phyloP scores from a whole-genome alignment of 2,329 filamentous ascomycete species.

The Fusarium mangiferae region DNA sequence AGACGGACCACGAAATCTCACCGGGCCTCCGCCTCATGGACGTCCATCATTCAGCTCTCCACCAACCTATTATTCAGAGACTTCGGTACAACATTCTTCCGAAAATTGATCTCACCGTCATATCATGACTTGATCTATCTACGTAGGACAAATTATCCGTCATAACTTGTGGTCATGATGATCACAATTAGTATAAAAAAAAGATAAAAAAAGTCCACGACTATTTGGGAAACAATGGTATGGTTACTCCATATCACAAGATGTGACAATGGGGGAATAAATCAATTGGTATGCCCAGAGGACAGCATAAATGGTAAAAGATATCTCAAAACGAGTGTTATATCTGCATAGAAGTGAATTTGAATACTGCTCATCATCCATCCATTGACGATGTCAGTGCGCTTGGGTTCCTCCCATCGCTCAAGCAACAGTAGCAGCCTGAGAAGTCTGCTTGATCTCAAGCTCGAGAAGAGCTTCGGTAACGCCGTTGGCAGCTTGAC shows the following conservation, averaged over 20 bases:
- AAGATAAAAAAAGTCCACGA: not conserved
- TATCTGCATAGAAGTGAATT: slow-evolving; percentile 36
- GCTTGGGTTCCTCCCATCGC: not conserved
- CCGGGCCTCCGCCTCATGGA: slow-evolving; percentile 44
- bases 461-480: slow-evolving; percentile 70
- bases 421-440: slow-evolving; percentile 46
- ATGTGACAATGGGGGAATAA: slow-evolving; percentile 9
- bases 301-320: slow-evolving; percentile 26
- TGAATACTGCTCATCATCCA: slow-evolving; percentile 17
- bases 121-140: not conserved
- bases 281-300: slow-evolving; percentile 38
- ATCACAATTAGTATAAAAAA: not conserved
- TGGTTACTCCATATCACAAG: slow-evolving; percentile 13
- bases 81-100: slow-evolving; percentile 21
- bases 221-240: not conserved
- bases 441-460: slow-evolving; percentile 54
- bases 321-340: slow-evolving; percentile 30
- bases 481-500: slow-evolving; percentile 53
- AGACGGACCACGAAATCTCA: slow-evolving; percentile 42
- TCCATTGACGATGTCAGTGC: slow-evolving; percentile 8
- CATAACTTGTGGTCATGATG: not conserved
- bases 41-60: not conserved
- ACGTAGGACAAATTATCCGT: not conserved
- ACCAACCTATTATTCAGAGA: not conserved
- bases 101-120: not conserved